These are phyloP conservation scores for Ogataea angusta DNA, from an alignment of 805 yeast species.

Conservation along the genomic window DNA sequence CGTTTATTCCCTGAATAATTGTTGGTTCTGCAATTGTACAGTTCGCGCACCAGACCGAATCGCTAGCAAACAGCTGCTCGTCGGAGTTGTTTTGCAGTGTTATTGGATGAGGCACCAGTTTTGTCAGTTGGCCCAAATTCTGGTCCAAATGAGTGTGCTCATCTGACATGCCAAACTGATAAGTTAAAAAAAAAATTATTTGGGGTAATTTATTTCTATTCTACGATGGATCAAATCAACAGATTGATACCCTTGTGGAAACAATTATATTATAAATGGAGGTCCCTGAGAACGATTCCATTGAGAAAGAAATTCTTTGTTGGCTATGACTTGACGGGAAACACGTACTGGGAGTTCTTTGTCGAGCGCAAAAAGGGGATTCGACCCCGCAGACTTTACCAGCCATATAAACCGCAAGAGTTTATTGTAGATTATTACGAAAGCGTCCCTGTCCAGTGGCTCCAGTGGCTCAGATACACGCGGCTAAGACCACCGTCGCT, in stretches of 20 bases:
- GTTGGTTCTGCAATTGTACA: constrained; percentile 34
- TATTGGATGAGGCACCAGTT: constrained; percentile 41
- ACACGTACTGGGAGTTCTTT: constrained; percentile 81
- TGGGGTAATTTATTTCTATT: neutral
- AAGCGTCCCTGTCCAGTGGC: constrained; percentile 70
- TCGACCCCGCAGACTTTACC: constrained; percentile 60
- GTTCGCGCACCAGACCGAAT: constrained; percentile 28
- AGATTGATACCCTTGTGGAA: constrained; percentile 48
- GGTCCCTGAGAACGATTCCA: constrained; percentile 61
- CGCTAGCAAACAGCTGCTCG: constrained; percentile 6
- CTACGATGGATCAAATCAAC: constrained; percentile 46
- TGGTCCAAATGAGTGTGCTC: constrained; percentile 18
- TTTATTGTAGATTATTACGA: constrained; percentile 57
- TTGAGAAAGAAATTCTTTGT: constrained; percentile 66
- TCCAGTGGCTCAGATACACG: constrained; percentile 73
- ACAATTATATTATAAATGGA: constrained; percentile 53
- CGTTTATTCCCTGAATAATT: constrained; percentile 26
- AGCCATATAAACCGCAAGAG: constrained; percentile 46
- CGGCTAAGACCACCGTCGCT: constrained; percentile 59
- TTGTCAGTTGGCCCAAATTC: constrained; percentile 10
- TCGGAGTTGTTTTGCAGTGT: constrained; percentile 33
- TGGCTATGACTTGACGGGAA: constrained; percentile 79
- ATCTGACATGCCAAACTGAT: constrained; percentile 5
- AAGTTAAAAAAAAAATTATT: constrained; percentile 1
- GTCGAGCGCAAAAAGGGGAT: constrained; percentile 39